Percentiles rank a stretch among this genome's conserved stretches.
These are phyloP conservation scores for Suillus variegatus DNA, from an alignment of 768 basidiomycete species.

Conservation along the genomic window DNA sequence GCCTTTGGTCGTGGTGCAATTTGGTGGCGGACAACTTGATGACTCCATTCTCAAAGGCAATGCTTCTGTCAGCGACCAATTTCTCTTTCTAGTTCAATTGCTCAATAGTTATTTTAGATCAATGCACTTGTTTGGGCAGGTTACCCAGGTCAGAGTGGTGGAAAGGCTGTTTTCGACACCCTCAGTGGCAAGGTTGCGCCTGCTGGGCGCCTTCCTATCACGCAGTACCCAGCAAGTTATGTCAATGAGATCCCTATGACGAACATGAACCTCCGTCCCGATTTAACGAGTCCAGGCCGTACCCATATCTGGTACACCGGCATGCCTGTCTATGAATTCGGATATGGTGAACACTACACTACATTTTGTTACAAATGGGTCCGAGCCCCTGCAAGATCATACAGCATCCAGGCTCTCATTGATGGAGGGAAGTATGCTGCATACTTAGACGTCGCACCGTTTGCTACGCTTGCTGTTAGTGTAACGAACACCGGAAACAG, in stretches of 20 bases:
- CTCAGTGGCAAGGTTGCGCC: constrained; percentile 52
- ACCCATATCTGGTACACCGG: constrained; percentile 62
- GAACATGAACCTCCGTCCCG: constrained; percentile 56
- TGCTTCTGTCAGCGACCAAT: constrained; percentile 32
- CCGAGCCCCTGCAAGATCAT: constrained; percentile 33
- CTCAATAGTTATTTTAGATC: constrained; percentile 35
- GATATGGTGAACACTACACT: constrained; percentile 56
- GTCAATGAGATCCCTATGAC: constrained; percentile 53
- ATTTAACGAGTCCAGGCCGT: constrained; percentile 49
- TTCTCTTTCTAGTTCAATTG: neutral
- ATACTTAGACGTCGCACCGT: constrained; percentile 43
- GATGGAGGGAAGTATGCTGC: constrained; percentile 18
- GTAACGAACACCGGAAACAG: constrained; percentile 49
- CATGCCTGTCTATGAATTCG: constrained; percentile 53
- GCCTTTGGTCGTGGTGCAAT: constrained; percentile 54
- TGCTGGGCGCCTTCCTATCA: constrained; percentile 54
- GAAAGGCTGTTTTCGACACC: constrained; percentile 54
- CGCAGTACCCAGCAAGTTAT: constrained; percentile 55
- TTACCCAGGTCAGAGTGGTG: constrained; percentile 40
- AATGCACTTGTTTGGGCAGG: constrained; percentile 59
- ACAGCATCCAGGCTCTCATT: constrained; percentile 45
- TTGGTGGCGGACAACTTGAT: constrained; percentile 61
- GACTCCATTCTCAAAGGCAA: constrained; percentile 46
- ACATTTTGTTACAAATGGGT: constrained; percentile 47
- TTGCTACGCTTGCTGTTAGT: constrained; percentile 50